Evolutionary conservation across 768 basidiomycete genomes (phyloP), one percentile per base, ranked within the genome.

Genomic region (Naganishia friedmannii): DNA sequence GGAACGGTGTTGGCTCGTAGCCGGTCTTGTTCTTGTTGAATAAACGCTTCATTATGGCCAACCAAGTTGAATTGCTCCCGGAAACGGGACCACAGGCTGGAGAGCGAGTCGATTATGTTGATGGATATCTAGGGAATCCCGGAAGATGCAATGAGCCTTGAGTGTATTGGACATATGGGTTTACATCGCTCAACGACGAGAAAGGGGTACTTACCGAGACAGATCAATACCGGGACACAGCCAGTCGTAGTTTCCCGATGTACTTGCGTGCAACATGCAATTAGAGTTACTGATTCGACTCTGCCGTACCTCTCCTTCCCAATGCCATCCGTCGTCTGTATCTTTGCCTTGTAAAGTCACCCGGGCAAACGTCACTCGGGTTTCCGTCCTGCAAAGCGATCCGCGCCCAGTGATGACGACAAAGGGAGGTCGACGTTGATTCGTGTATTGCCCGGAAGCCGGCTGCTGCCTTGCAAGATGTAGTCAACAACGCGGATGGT

Each of bases 21-120:
- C 60, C 60, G 57, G 57, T 34, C 39, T 63, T 63, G 60, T 63
- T 63, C 15, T 63, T 63, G 23, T 63, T 39, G 39, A 63, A 63
- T 42, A 63, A 42, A 15, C 60, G 60, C 46, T 63, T 63, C 60
- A 63, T 63, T 26, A 17, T 37, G 42, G 23, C 21, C 23, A 12
- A 42, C 4, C 21, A 63, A 10, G 39, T 17, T 31, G 29, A 29
- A 53, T 29, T 55, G 46, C 42, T n/a, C 17, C n/a, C 34, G 34
- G 7, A 13, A 26, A 42, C 21, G 21, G 37, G 28, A 28, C 15
- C n/a, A 29, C 39, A 26, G 48, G 23, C 48, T n/a, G 37, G 32
- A 37, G 57, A 2, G 21, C 21, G 57, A 21, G 19, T n/a, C 9
- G 37, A 32, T 37, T 58, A 39, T 19, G 32, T 21, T 29, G 60